These are phyloP conservation scores for Urostyla sp. DNA, from an alignment of 73 alveolate genomes.

Conservation along the genomic window DNA sequence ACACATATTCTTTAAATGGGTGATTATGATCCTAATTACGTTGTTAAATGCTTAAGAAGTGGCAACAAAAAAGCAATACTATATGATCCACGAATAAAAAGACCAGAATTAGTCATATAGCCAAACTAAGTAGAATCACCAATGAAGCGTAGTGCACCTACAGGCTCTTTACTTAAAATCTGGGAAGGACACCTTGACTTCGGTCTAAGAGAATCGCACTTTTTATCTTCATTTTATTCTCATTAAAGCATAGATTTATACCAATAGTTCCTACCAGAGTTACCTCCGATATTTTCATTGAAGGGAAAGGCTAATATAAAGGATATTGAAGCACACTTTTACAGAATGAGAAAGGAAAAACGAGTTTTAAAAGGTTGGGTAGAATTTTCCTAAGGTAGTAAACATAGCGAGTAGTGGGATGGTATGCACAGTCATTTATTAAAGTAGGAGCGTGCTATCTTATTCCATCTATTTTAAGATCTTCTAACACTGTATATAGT, in stretches of 20 bases:
- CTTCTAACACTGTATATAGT: conserved; percentile 20
- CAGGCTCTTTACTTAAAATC: conserved; percentile 43
- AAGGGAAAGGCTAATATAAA: conserved; percentile 34
- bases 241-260: not conserved
- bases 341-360: conserved; percentile 8
- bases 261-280: conserved; percentile 13
- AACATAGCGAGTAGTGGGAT: conserved; percentile 46
- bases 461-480: conserved; percentile 19
- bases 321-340: conserved; percentile 24
- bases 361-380: conserved; percentile 38
- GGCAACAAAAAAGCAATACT: no score
- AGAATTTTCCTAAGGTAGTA: not conserved
- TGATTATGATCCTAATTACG: no score
- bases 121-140: no score
- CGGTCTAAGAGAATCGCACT: not conserved
- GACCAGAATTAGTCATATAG: no score
- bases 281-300: not conserved
- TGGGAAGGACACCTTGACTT: conserved; percentile 46
- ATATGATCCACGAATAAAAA: no score
- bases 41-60: no score
- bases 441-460: conserved; percentile 15
- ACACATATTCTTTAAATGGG: no score
- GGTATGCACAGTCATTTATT: conserved; percentile 24
- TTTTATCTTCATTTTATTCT: not conserved
- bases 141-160: conserved; percentile 30